phyloP scores from a whole-genome alignment of 257 asterid species.

The Solanum sparsipilum region DNA sequence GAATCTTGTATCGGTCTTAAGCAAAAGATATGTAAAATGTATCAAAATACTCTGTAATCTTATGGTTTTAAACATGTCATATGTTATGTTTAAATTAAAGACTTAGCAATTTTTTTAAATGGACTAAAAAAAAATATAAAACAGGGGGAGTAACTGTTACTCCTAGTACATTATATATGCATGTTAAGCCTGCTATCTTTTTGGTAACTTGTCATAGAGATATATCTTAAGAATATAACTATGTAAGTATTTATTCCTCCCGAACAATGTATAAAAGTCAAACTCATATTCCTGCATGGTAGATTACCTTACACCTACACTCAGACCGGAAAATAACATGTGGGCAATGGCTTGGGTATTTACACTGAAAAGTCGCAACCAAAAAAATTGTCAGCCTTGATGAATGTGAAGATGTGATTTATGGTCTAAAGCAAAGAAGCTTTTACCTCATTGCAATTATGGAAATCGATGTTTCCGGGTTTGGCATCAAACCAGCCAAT shows the following conservation, averaged over 20 bases:
- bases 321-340: constrained; percentile 56
- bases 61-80: too few relatives aligned
- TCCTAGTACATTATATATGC: background rate
- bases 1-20: background rate
- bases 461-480: constrained; percentile 55
- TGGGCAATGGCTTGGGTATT: constrained; percentile 25
- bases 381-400: background rate
- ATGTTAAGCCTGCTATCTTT: background rate
- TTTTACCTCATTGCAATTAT: constrained; percentile 70
- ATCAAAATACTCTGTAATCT: background rate
- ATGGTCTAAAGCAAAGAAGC: background rate
- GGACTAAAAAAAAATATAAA: too few relatives aligned
- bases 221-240: background rate
- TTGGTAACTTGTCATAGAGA: too few relatives aligned
- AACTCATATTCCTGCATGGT: background rate
- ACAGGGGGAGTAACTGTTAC: background rate
- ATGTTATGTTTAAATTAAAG: too few relatives aligned
- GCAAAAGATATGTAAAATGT: background rate
- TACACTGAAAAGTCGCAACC: constrained; percentile 9
- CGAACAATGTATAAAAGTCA: background rate
- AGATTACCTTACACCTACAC: constrained; percentile 66
- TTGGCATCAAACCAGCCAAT: constrained; percentile 35
- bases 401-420: background rate
- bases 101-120: too few relatives aligned
- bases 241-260: background rate